Percentiles rank a stretch among this genome's conserved stretches.
Conservation (phyloP, 371 early-diverging fungal species). For the Mortierella sp. region DNA sequence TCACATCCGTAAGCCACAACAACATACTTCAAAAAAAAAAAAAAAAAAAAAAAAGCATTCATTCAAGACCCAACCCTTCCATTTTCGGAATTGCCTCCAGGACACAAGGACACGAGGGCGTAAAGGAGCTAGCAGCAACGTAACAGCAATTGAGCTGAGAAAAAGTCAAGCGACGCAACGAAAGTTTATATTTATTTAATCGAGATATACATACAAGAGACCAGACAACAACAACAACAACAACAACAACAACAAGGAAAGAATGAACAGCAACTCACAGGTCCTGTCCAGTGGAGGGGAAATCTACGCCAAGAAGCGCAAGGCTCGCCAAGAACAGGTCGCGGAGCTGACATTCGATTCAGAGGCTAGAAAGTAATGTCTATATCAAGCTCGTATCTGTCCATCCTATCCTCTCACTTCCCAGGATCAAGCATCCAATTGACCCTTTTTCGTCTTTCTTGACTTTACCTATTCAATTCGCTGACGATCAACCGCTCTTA, state of each 20-base stretch:
- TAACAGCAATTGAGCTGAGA: neutral
- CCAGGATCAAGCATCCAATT: too few species aligned
- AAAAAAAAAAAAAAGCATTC: constrained; percentile 4
- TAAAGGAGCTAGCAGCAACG: neutral
- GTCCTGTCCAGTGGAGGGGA: constrained; percentile 76
- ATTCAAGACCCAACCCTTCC: neutral
- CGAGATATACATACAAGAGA: neutral
- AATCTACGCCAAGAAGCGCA: constrained; percentile 80
- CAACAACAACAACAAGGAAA: neutral
- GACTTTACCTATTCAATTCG: too few species aligned
- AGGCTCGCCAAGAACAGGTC: constrained; percentile 70
- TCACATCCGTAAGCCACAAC: constrained; percentile 11
- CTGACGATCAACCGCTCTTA: neutral
- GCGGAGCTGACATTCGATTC: constrained; percentile 75
- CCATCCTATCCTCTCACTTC: neutral
- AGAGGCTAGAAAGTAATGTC: constrained; percentile 68
- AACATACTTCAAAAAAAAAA: neutral
- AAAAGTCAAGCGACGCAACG: neutral
- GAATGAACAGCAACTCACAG: constrained; percentile 59
- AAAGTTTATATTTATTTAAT: neutral
- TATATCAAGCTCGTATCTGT: neutral
- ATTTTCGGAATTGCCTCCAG: neutral
- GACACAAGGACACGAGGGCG: neutral
- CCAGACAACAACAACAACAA: neutral
- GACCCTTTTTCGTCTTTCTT: too few species aligned